Percentiles rank a stretch among this genome's conserved stretches.
These are phyloP conservation scores for Breviolum minutum DNA, from an alignment of 73 alveolate genomes.

Conservation along the genomic window DNA sequence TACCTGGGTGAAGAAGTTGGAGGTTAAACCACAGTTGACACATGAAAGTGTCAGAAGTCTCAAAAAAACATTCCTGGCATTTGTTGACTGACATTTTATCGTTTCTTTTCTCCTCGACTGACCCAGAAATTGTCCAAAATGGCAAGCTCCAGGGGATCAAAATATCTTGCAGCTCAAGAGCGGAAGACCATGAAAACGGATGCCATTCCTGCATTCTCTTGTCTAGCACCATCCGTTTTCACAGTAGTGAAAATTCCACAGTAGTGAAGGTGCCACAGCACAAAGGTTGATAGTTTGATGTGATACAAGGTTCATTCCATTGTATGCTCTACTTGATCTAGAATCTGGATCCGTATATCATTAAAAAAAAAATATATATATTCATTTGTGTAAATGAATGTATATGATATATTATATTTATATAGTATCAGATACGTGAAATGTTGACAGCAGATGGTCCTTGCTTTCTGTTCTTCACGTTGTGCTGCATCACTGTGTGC, in stretches of 20 bases:
- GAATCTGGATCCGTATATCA: not conserved
- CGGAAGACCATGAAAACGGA: conserved; percentile 93
- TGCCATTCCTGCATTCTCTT: conserved; percentile 42
- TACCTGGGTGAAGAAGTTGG: not conserved
- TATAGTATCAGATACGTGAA: not conserved
- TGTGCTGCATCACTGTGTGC: conserved; percentile 64
- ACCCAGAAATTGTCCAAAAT: too few species aligned
- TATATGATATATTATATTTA: too few species aligned
- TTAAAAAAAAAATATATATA: too few species aligned
- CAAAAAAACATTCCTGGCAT: too few species aligned
- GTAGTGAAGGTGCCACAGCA: too few species aligned
- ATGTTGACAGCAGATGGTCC: not conserved
- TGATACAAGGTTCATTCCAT: not conserved
- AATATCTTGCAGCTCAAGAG: not conserved
- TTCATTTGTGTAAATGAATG: not conserved
- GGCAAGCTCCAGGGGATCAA: too few species aligned
- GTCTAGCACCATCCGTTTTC: not conserved
- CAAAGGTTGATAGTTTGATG: not conserved
- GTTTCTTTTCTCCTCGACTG: too few species aligned
- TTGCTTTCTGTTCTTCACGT: conserved; percentile 59
- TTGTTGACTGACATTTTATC: too few species aligned
- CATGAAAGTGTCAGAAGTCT: too few species aligned
- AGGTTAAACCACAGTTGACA: not conserved
- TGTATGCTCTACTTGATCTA: not conserved
- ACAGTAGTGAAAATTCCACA: too few species aligned